Base-by-base conservation (phyloP, 2,329 filamentous ascomycete species). In the Tolypocladium pustulatum region DNA sequence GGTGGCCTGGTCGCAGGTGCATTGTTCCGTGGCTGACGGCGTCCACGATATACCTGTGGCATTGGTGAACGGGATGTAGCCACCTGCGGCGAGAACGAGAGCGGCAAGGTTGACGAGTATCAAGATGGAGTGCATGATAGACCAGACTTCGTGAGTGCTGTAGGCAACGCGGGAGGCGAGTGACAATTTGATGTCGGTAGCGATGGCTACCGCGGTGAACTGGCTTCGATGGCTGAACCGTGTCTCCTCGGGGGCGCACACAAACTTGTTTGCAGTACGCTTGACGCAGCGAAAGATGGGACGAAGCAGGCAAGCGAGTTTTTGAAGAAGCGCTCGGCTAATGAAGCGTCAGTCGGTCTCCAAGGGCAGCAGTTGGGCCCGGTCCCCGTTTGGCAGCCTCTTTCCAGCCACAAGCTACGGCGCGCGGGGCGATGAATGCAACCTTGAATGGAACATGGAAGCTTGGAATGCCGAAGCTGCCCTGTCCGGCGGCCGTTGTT, bases 1-100 rank as follows among this genome's bases (percentile, higher is more conserved):
- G 8, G 65, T 66, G 20, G 64, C 58, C 13, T 63, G 58, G 56
- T 66, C 68, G 61, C 70, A 72, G 25, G 65, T 65, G 58, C 60
- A 65, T 41, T 64, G 60, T 22, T 64, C 61, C 30, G 63, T 57
- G 43, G 32, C 53, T 22, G 66, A 60, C 37, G 67, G 66, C 12
- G 59, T 62, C 69, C 69, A 72, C 10, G 58, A 64, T 49, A 68
- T 57, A 49, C 58, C 60, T 12, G 60, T 61, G 51, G 58, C 63
- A 61, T 64, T 64, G 38, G 57, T 49, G 36, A 58, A 46, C 49
- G 58, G 32, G n/a, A 60, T 53, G n/a, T 55, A 32, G 27, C 60
- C 51, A 52, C 43, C 13, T 15, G 60, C 34, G 20, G n/a, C 41
- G 36, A 56, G 57, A 25, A 40, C 37, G 22, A 54, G 43, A 13